phyloP scores from a whole-genome alignment of 2,329 filamentous ascomycete genomes.

The Cladorrhinum sp. region DNA sequence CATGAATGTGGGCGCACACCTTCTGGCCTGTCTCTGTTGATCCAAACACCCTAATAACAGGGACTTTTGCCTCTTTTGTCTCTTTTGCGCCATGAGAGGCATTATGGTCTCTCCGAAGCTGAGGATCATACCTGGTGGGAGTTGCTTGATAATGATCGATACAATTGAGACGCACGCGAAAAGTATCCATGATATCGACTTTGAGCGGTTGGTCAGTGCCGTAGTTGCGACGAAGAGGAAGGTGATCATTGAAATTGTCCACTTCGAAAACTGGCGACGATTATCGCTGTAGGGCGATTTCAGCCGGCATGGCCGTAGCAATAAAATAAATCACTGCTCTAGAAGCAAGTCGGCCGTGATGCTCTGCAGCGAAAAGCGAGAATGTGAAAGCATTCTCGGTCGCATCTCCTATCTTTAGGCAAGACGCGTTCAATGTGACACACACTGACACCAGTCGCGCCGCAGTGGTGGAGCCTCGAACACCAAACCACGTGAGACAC shows the following conservation, averaged over 20 bases:
- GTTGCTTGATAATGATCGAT: slow-evolving; percentile 89
- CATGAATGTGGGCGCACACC: slow-evolving; percentile 92
- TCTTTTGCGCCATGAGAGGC: slow-evolving; percentile 58
- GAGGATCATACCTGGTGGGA: slow-evolving; percentile 77
- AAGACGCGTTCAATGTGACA: neutral
- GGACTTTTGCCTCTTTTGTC: slow-evolving; percentile 71
- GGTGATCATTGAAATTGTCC: too few relatives aligned
- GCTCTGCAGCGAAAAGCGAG: neutral
- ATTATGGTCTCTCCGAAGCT: slow-evolving; percentile 63
- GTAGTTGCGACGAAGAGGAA: neutral
- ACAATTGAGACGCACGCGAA: slow-evolving; percentile 90
- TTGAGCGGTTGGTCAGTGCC: neutral
- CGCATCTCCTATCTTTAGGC: neutral
- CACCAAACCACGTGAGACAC: neutral
- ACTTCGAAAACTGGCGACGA: neutral
- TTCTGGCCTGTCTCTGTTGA: slow-evolving; percentile 93
- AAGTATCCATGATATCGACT: slow-evolving; percentile 57
- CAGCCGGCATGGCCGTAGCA: neutral
- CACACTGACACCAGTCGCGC: neutral
- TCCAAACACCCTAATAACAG: slow-evolving; percentile 86
- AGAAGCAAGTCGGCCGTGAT: neutral
- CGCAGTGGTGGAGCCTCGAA: neutral
- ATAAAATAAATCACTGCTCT: neutral
- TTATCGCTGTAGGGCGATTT: neutral
- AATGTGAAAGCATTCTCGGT: neutral